phyloP scores from a whole-genome alignment of 148 eudicot genomes.

The Vaccinium vitisidaea region DNA sequence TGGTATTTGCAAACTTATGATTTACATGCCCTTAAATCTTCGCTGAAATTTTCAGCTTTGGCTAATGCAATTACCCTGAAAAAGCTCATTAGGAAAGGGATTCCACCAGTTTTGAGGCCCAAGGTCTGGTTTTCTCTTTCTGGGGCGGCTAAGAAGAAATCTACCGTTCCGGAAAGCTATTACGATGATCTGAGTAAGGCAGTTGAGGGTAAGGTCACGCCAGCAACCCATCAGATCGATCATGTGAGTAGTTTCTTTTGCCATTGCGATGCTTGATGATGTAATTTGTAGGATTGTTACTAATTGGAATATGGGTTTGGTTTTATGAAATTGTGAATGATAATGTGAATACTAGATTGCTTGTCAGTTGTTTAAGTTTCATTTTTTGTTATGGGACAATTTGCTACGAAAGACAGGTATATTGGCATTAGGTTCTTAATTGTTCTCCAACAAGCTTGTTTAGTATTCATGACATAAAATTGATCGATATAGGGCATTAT shows the following conservation, averaged over 20 bases:
- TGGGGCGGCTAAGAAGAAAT: constrained; percentile 93
- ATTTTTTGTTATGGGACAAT: neutral
- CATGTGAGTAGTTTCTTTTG: constrained; percentile 52
- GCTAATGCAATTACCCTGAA: constrained; percentile 70
- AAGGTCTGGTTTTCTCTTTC: constrained; percentile 83
- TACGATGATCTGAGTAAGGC: constrained; percentile 68
- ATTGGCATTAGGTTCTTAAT: neutral
- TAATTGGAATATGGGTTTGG: neutral
- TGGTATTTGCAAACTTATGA: constrained; percentile 69
- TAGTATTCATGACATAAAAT: neutral
- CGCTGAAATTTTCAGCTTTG: constrained; percentile 61
- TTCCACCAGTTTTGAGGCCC: constrained; percentile 76
- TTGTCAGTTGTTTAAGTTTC: neutral
- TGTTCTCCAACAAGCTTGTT: neutral
- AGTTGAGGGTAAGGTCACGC: constrained; percentile 64
- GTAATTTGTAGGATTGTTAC: too few relatives aligned
- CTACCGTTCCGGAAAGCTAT: constrained; percentile 84
- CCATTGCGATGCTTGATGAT: neutral
- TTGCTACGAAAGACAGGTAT: neutral
- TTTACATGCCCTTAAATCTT: constrained; percentile 53
- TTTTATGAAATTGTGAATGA: neutral
- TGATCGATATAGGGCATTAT: neutral
- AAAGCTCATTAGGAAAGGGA: constrained; percentile 75
- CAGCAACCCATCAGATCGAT: constrained; percentile 92
- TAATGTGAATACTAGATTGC: neutral